A percentile compares a stretch with the other conserved stretches of the same genome.
Conservation (phyloP, 2,329 filamentous ascomycete genomes). For the Podosphaera fusca region DNA sequence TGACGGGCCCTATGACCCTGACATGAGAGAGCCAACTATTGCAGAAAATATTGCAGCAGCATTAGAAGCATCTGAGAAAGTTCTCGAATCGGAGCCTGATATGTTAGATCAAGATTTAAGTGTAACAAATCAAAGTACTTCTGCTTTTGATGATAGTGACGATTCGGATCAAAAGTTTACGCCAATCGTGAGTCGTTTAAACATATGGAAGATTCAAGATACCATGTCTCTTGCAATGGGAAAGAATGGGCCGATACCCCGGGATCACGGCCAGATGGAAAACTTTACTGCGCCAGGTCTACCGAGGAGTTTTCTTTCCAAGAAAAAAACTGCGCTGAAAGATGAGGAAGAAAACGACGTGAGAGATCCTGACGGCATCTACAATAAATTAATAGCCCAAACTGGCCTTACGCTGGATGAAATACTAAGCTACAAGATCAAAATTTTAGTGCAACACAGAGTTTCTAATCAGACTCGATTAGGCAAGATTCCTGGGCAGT, state of each 20-base stretch:
- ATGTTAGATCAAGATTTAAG: neutral
- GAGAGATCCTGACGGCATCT: conserved; percentile 16
- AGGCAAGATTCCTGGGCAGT: conserved; percentile 66
- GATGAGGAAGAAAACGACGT: conserved; percentile 10
- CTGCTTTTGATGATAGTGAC: neutral
- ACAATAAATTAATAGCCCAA: conserved; percentile 20
- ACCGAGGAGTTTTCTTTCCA: conserved; percentile 8
- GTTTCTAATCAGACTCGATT: conserved; percentile 90
- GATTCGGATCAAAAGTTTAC: neutral
- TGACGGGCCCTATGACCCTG: conserved; percentile 11
- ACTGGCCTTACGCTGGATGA: conserved; percentile 30
- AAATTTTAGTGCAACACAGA: conserved; percentile 47
- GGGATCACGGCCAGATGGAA: conserved; percentile 3
- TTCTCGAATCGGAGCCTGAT: neutral
- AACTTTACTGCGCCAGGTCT: conserved; percentile 9
- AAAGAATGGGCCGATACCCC: conserved; percentile 8
- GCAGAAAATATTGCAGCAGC: conserved; percentile 7
- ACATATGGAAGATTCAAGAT: conserved; percentile 8
- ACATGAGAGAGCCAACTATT: conserved; percentile 18
- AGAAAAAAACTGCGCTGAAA: conserved; percentile 5
- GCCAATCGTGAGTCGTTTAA: conserved; percentile 4
- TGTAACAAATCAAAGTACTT: neutral
- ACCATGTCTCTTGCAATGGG: conserved; percentile 9
- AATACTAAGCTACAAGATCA: conserved; percentile 35
- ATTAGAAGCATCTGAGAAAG: conserved; percentile 6